These are phyloP conservation scores for Parathielavia appendiculata DNA, from an alignment of 495 filamentous ascomycete genomes.

Conservation along the genomic window DNA sequence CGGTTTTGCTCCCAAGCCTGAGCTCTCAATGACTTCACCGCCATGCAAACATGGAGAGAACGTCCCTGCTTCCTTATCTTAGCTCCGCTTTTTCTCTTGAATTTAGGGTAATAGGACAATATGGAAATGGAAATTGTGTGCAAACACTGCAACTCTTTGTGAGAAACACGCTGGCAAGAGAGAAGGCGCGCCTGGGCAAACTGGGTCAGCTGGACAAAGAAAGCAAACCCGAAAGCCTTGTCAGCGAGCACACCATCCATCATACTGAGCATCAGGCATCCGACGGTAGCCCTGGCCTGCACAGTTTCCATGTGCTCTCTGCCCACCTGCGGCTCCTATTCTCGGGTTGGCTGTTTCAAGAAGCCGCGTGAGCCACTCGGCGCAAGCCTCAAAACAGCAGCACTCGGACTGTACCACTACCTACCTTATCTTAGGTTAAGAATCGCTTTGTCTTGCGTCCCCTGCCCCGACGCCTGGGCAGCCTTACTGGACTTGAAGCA, in stretches of 20 bases:
- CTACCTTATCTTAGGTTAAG: no score
- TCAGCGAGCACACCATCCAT: not conserved
- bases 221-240: not conserved
- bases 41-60: no score
- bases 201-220: slow-evolving; percentile 10
- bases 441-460: not conserved
- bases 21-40: no score
- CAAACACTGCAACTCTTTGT: not conserved
- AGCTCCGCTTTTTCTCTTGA: no score
- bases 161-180: not conserved
- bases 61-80: no score
- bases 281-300: not conserved
- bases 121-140: not conserved
- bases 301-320: not conserved
- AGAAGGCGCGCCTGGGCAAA: slow-evolving; percentile 6
- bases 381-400: not conserved
- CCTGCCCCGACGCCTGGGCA: no score
- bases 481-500: no score
- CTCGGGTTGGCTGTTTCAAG: not conserved
- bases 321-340: not conserved
- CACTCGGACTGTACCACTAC: not conserved
- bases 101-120: not conserved
- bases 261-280: slow-evolving; percentile 5
- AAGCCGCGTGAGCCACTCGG: not conserved
- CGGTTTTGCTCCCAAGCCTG: no score